Base-by-base conservation (phyloP, 352 stramenopile species). In the Phytophthora pluvialis region DNA sequence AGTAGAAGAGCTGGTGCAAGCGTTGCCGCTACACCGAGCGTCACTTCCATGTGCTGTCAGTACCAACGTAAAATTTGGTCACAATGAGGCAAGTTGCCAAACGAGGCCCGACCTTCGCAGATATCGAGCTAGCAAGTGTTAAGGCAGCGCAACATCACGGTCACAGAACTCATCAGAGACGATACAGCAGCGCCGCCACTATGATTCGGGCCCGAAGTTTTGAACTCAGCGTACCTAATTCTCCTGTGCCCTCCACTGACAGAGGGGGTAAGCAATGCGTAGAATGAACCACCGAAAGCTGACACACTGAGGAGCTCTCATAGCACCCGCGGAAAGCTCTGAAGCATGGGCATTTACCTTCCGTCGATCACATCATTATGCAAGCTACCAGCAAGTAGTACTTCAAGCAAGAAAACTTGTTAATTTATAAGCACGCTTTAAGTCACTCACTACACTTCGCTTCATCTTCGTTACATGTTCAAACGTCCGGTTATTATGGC, bases 71-170 rank as follows among this genome's bases (percentile, higher is more conserved):
- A 61, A 26, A 32, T 8, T 13, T 12, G 33, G 32, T 15, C 9
- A 7, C 5, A 39, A 33, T 11, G 33, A 21, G 53, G 26, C n/a
- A 12, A 18, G n/a, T 10, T 7, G 35, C 5, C 5, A 57, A 36
- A 18, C 26, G 44, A 5, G 56, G 56, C 9, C 56, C 56, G 9
- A 64, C 56, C 11, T 40, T 44, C 16, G 56, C 56, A 9, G 56
- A 64, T 16, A 36, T 57, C 16, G 49, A 57, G 21, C 32, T 57
- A 38, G 13, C 49, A 38, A 18, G 32, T 38, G 33, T 36, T 3
- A 33, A 46, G 7, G 35, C 35, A n/a, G 5, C 31, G 7, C 31
- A 35, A 35, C 31, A 11, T 11, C 31, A 35, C 31, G 31, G 31
- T 7, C 31, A 35, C 31, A 35, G 11, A 35, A 11, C 31, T 35